A percentile compares a stretch with the other conserved stretches of the same genome.
Evolutionary conservation across 2,329 filamentous ascomycete species (phyloP).

Genomic region (Scytalidium sp.): DNA sequence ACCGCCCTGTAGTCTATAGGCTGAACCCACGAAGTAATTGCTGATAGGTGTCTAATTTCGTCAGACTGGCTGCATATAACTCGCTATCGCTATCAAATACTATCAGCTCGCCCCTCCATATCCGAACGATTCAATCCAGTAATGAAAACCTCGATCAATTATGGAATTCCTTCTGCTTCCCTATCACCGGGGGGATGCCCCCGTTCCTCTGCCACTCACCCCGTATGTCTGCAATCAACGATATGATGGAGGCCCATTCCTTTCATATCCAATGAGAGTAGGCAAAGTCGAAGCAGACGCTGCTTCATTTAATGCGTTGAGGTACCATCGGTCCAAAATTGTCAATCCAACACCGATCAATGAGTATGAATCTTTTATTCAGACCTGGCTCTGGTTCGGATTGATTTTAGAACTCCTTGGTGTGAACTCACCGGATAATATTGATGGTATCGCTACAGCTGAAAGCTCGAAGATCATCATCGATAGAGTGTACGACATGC

Average conservation of each 20-base stretch:
- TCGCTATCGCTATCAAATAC: too few relatives aligned
- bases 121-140: too few relatives aligned
- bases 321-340: constrained; percentile 6
- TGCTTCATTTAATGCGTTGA: constrained; percentile 5
- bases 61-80: too few relatives aligned
- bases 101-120: too few relatives aligned
- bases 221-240: constrained; percentile 19
- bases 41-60: too few relatives aligned
- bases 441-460: neutral
- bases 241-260: constrained; percentile 26
- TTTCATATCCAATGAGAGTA: constrained; percentile 20
- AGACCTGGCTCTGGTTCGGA: constrained; percentile 33
- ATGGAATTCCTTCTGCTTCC: constrained; percentile 1
- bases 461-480: neutral
- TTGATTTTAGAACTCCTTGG: constrained; percentile 27
- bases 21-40: too few relatives aligned
- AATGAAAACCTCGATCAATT: too few relatives aligned
- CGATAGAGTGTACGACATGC: constrained; percentile 4
- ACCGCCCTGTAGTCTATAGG: too few relatives aligned
- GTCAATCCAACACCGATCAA: constrained; percentile 17
- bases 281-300: constrained; percentile 9
- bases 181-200: constrained; percentile 3
- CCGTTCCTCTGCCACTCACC: constrained; percentile 14
- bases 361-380: constrained; percentile 24
- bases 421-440: constrained; percentile 2